Percentiles rank a stretch among this genome's conserved stretches.
phyloP scores from a whole-genome alignment of 2,329 filamentous ascomycete species.

The Nannizziopsis barbatae region DNA sequence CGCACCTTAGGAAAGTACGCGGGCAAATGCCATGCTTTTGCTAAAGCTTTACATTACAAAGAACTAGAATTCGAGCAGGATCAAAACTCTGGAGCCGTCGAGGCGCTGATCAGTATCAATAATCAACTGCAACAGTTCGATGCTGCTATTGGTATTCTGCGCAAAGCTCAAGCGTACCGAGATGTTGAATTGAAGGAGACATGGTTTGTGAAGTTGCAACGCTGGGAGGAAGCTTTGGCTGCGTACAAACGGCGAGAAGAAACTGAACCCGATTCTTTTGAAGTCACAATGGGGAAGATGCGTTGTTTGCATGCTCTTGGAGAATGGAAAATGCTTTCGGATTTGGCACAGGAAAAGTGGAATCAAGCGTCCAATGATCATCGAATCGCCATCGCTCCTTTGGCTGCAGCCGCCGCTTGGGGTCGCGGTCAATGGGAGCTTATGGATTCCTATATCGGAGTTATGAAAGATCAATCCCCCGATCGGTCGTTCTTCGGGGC shows the following conservation, averaged over 20 bases:
- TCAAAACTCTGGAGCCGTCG: slow-evolving; percentile 87
- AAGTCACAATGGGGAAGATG: slow-evolving; percentile 99
- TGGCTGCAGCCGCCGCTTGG: slow-evolving; percentile 94
- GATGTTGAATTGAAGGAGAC: slow-evolving; percentile 95
- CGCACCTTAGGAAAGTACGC: slow-evolving; percentile 87
- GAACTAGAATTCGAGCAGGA: slow-evolving; percentile 97
- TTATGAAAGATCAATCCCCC: slow-evolving; percentile 86
- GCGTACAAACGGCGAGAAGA: slow-evolving; percentile 59
- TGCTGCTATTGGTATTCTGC: slow-evolving; percentile 91
- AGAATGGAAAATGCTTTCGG: slow-evolving; percentile 90
- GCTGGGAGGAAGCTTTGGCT: slow-evolving; percentile 91
- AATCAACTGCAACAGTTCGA: slow-evolving; percentile 98
- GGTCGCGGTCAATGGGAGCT: slow-evolving; percentile 92
- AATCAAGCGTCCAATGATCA: slow-evolving; percentile 77
- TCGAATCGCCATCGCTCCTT: slow-evolving; percentile 77
- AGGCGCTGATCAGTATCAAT: slow-evolving; percentile 97
- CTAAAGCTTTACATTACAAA: slow-evolving; percentile 97
- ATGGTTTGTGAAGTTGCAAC: slow-evolving; percentile 96
- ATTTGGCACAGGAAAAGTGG: slow-evolving; percentile 86
- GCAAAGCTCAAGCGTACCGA: slow-evolving; percentile 89
- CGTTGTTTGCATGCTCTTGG: slow-evolving; percentile 91
- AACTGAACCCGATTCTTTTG: slow-evolving; percentile 66
- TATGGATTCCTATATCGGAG: slow-evolving; percentile 93
- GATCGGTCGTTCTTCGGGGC: slow-evolving; percentile 97
- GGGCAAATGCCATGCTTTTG: slow-evolving; percentile 92